phyloP scores from a whole-genome alignment of 208 protist genomes.

The Sergeia podlipaevii region DNA sequence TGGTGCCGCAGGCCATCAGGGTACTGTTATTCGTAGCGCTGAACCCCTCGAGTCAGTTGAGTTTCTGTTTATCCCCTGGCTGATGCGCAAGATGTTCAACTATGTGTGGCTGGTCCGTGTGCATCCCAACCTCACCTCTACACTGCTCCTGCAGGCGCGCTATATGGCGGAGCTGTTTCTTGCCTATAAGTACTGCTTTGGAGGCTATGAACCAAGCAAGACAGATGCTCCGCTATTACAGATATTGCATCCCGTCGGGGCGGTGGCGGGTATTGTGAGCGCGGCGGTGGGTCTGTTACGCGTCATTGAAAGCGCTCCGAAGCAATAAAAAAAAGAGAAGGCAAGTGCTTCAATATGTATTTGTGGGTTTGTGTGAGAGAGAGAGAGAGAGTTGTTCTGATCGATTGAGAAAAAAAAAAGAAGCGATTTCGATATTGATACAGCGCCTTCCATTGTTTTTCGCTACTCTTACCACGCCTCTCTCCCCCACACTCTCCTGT shows the following conservation, averaged over 20 bases:
- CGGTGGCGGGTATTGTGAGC: constrained; percentile 62
- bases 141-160: constrained; percentile 70
- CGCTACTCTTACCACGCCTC: too few species aligned
- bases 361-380: too few species aligned
- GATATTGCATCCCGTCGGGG: constrained; percentile 52
- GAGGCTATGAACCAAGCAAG: constrained; percentile 49
- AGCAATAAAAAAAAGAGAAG: constrained; percentile 10
- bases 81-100: constrained; percentile 76
- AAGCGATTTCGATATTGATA: too few species aligned
- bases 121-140: constrained; percentile 69
- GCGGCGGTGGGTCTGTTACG: constrained; percentile 65
- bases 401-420: too few species aligned
- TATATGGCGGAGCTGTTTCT: constrained; percentile 78
- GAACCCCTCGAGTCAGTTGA: constrained; percentile 24
- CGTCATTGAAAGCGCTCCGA: constrained; percentile 67
- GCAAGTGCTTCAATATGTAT: too few species aligned
- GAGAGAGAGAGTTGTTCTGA: too few species aligned
- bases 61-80: constrained; percentile 63
- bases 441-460: too few species aligned
- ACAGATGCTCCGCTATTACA: constrained; percentile 48
- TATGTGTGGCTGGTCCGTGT: constrained; percentile 73
- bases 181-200: constrained; percentile 79
- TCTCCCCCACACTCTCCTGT: too few species aligned
- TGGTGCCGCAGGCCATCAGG: too few species aligned
- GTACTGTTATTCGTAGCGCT: too few species aligned